Base-by-base conservation (phyloP, 1,284 basidiomycete genomes). In the Ganoderma lucidum region DNA sequence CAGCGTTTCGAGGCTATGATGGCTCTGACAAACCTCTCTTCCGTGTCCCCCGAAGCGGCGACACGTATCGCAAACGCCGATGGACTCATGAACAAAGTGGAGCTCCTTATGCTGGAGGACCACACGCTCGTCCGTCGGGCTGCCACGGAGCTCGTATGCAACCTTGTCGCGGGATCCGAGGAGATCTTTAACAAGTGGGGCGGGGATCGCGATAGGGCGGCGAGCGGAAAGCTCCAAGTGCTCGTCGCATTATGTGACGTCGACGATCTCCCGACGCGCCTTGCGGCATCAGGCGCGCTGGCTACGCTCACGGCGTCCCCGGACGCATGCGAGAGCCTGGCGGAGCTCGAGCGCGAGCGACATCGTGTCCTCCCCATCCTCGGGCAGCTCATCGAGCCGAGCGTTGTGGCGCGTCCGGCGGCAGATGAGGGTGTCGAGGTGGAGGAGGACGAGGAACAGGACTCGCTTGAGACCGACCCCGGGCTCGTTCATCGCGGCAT, bases 1-100 rank as follows among this genome's bases (percentile, higher is more conserved):
- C 96, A 98, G 77, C 87, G 88, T 58, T 99, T 99, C 77, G 97
- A 99, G 80, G 90, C 92, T 3, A 85, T 96, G 71, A 97, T 99
- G 94, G 97, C 96, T 1, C 86, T 99, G 62, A 99, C 97, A 4
- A 99, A 99, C 78, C 82, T 99, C 44, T 92, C 96, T 0, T 96
- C 95, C n/a, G 86, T 93, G 63, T 87, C 87, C 67, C 82, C 88
- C 0, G 86, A 88, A 51, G 80, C 91, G n/a, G 89, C 93, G 3
- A 83, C 86, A 23, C 87, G 89, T 44, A 87, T 97, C 53, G 88
- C 88, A 1, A 82, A 81, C 64, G 81, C 85, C 0, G 85, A 89
- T n/a, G 88, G 89, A 3, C 78, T 96, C 30, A 76, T 95, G 62
- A 84, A 84, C 76, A 90, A 88, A 70, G 84, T 95, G 8, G 96